A percentile compares a stretch with the other conserved stretches of the same genome.
These are phyloP conservation scores for Agrocybe pediades DNA, from an alignment of 768 basidiomycete species.

Conservation along the genomic window DNA sequence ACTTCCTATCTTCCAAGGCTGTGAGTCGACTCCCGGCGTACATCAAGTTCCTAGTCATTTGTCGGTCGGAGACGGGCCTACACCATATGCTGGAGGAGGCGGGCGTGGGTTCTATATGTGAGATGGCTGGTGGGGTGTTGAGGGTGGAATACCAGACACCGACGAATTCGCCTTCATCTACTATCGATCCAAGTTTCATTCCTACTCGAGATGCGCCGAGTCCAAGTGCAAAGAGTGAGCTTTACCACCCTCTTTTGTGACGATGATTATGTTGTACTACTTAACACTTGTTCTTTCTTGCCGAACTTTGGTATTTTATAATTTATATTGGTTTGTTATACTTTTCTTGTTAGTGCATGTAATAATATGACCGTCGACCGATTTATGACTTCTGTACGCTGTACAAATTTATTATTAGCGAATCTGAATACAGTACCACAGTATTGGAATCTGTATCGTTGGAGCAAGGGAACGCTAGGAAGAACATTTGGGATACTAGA, in stretches of 20 bases:
- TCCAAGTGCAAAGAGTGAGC: background rate
- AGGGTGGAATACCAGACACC: background rate
- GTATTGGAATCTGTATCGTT: too few species aligned
- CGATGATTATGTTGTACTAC: too few species aligned
- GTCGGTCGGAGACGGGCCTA: conserved; percentile 13
- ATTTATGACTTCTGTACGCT: too few species aligned
- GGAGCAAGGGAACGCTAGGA: too few species aligned
- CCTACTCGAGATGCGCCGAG: background rate
- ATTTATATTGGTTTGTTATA: too few species aligned
- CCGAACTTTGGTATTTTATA: too few species aligned
- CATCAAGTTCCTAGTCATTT: conserved; percentile 23
- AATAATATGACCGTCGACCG: too few species aligned
- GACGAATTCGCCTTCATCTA: background rate
- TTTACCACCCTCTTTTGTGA: background rate
- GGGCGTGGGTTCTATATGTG: conserved; percentile 8
- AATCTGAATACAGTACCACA: too few species aligned
- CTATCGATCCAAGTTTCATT: background rate
- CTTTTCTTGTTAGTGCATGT: too few species aligned
- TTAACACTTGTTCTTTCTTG: too few species aligned
- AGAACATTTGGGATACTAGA: too few species aligned
- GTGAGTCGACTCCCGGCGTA: conserved; percentile 17
- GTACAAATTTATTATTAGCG: too few species aligned
- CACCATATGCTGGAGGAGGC: conserved; percentile 12
- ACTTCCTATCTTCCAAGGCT: conserved; percentile 15
- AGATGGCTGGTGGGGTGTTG: conserved; percentile 7